Conservation (phyloP, 768 basidiomycete species). For the Mycena leptocephala region DNA sequence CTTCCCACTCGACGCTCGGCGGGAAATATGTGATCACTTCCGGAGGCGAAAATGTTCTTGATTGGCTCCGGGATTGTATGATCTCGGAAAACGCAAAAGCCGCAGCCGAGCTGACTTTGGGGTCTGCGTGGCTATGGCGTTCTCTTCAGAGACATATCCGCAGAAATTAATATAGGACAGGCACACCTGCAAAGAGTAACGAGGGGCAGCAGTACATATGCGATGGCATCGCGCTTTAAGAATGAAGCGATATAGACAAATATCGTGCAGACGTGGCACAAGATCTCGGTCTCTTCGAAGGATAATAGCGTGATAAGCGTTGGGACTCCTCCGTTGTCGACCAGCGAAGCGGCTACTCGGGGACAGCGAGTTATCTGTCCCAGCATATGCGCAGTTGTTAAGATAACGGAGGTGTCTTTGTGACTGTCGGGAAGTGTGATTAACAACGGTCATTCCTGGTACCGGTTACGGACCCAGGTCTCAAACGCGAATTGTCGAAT, state of each 20-base stretch:
- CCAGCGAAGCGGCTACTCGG: background rate
- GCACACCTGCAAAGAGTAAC: background rate
- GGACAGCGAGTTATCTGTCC: background rate
- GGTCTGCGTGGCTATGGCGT: background rate
- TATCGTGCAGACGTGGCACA: background rate
- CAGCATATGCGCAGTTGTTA: background rate
- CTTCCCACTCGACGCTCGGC: background rate
- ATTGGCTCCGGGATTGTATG: background rate
- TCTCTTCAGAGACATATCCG: background rate
- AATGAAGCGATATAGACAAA: background rate
- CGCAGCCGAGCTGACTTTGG: background rate
- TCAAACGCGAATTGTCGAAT: too few relatives aligned
- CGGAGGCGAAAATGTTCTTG: background rate
- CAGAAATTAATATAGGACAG: background rate
- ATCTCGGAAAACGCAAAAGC: background rate
- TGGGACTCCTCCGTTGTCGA: background rate
- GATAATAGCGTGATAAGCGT: background rate
- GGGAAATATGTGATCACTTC: background rate
- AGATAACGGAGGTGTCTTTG: background rate
- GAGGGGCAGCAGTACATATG: background rate
- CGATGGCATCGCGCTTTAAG: background rate
- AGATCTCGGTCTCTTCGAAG: background rate
- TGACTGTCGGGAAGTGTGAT: background rate
- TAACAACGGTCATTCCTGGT: too few relatives aligned
- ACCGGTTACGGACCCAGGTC: too few relatives aligned